Conservation (phyloP, 1,284 basidiomycete species). For the Apiotrichum domesticum region DNA sequence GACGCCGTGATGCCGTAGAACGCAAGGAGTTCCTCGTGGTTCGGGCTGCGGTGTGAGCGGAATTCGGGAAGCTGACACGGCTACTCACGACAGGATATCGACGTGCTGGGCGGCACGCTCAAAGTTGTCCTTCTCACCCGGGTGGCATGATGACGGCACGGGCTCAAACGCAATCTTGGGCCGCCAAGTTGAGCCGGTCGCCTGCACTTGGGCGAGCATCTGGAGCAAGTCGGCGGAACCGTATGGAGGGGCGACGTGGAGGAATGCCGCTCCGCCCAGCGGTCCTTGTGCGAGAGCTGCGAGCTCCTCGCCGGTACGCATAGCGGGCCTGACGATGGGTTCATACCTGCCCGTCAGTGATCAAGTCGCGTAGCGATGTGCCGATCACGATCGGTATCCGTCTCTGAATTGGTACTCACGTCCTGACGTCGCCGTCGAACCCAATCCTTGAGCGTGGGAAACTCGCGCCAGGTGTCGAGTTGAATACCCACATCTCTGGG, state of each 20-base stretch:
- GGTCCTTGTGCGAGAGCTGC: constrained; percentile 21
- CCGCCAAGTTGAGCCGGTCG: constrained; percentile 17
- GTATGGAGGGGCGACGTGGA: constrained; percentile 36
- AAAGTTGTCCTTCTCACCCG: constrained; percentile 25
- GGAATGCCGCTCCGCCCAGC: constrained; percentile 25
- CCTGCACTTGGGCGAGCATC: constrained; percentile 17
- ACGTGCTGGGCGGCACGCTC: constrained; percentile 24
- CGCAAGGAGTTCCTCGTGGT: constrained; percentile 39
- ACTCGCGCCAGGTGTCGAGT: constrained; percentile 17
- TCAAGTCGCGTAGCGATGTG: too few species aligned
- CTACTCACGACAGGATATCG: constrained; percentile 24
- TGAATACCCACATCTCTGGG: constrained; percentile 35
- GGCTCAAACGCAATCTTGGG: constrained; percentile 41
- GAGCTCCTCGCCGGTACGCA: constrained; percentile 22
- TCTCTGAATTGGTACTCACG: constrained; percentile 19
- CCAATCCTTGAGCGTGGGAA: constrained; percentile 28
- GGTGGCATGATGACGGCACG: constrained; percentile 30
- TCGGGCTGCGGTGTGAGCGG: constrained; percentile 16
- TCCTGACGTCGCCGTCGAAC: constrained; percentile 30
- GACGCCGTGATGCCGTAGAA: constrained; percentile 22
- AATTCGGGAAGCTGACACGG: constrained; percentile 15
- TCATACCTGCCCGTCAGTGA: constrained; percentile 13
- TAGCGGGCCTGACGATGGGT: constrained; percentile 22
- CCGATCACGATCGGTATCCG: constrained; percentile 1
- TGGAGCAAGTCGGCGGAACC: constrained; percentile 23